These are phyloP conservation scores for Suillus lakei DNA, from an alignment of 768 basidiomycete species.

Conservation along the genomic window DNA sequence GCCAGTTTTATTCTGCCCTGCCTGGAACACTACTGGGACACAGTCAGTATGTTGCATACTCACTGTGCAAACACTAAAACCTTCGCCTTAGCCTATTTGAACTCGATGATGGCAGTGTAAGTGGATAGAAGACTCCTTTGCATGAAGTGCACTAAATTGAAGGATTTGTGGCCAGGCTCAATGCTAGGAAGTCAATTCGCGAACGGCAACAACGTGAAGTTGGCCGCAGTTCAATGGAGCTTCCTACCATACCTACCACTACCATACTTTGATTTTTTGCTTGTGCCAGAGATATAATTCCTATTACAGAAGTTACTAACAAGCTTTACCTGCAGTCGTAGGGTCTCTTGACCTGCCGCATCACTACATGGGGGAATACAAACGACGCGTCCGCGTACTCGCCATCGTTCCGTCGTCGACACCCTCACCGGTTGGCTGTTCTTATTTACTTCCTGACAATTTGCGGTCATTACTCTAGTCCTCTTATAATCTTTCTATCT, in stretches of 20 bases:
- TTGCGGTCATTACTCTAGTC: not conserved
- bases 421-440: not conserved
- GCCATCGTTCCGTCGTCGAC: not conserved
- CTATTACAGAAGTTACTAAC: not conserved
- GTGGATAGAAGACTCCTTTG: conserved; percentile 1
- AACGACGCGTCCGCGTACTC: not conserved
- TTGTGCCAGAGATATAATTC: not conserved
- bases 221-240: conserved; percentile 10
- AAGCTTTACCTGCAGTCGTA: not conserved
- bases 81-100: conserved; percentile 20
- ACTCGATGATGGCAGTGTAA: conserved; percentile 32
- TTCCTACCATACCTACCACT: conserved; percentile 26
- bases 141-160: not conserved
- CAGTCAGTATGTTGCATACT: conserved; percentile 12
- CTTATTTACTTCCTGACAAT: not conserved
- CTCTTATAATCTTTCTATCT: not conserved
- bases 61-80: not conserved
- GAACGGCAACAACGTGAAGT: conserved; percentile 12
- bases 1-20: conserved; percentile 12
- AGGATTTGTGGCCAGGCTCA: conserved; percentile 4
- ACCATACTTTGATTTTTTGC: conserved; percentile 12
- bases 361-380: not conserved
- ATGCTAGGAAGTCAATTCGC: conserved; percentile 20
- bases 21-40: conserved; percentile 23
- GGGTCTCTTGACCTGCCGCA: not conserved